These are phyloP conservation scores for Nyssa sinensis DNA, from an alignment of 148 eudicot genomes.

Conservation along the genomic window DNA sequence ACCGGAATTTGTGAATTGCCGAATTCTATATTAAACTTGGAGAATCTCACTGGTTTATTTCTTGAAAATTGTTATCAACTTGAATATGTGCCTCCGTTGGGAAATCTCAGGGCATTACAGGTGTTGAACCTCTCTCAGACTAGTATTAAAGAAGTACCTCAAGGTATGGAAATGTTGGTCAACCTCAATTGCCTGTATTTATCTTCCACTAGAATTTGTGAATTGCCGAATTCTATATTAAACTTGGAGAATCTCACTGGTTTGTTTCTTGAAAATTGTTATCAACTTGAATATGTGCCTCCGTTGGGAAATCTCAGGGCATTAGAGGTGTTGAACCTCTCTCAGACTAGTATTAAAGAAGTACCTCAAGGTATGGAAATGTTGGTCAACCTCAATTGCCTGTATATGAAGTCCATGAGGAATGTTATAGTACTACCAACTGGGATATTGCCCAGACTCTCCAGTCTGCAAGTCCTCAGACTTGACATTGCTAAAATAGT, in stretches of 20 bases:
- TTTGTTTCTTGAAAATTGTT: background rate
- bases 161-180: background rate
- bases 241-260: background rate
- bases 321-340: background rate
- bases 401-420: too few relatives aligned
- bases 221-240: conserved; percentile 6
- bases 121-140: background rate
- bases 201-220: background rate
- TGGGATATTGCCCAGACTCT: background rate
- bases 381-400: too few relatives aligned
- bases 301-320: conserved; percentile 1
- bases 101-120: background rate
- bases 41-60: background rate
- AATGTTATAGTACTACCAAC: background rate
- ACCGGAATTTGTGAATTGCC: background rate
- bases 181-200: conserved; percentile 1
- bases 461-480: background rate
- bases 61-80: background rate
- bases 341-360: background rate
- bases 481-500: too few relatives aligned
- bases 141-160: conserved; percentile 1
- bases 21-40: background rate
- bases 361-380: too few relatives aligned
- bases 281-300: background rate
- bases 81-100: background rate